Evolutionary conservation across 805 yeast genomes (phyloP), one percentile per base, ranked within the genome.

Genomic region (Scheffersomyces amazonensis): DNA sequence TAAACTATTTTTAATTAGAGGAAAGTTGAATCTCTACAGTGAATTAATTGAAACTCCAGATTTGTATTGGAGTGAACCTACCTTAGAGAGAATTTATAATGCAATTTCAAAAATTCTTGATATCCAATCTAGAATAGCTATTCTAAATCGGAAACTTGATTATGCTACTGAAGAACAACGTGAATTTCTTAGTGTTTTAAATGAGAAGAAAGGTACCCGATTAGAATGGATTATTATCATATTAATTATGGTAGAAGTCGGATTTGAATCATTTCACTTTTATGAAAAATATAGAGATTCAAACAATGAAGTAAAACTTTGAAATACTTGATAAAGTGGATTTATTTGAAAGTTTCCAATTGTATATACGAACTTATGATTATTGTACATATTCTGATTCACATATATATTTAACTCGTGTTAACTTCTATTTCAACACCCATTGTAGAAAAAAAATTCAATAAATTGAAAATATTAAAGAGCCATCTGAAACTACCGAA

Each of bases 41-140:
- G 96, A 89, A 52, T 71, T 90, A 42, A 87, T 87, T 21, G 96
- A 89, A 50, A 87, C 95, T 0, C 97, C 97, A 0, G 97, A 90
- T 57, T 62, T 88, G 31, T 90, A 89, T 60, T 90, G 97, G 97
- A 76, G 87, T 32, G 96, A 89, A 54, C 95, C 96, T 1, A 78
- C 80, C 23, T 66, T 90, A 37, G 97, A 90, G 54, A 72, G 73
- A 37, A 78, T 88, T 8, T 90, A 87, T 58, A 76, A 80, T 34
- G 72, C 77, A 15, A 80, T 87, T 6, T 83, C 95, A 0, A 75
- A 75, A 34, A 77, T 76, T 16, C 66, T 90, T 39, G 97, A 90
- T 51, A 80, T 90, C 21, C 71, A 73, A 21, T 85, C 91, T 5
- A 69, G 97, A 44, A 85, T 89, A 34, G 70, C 78, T 21, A 87